Evolutionary conservation across 2,329 filamentous ascomycete species (phyloP).

Genomic region (Mycogone perniciosa): DNA sequence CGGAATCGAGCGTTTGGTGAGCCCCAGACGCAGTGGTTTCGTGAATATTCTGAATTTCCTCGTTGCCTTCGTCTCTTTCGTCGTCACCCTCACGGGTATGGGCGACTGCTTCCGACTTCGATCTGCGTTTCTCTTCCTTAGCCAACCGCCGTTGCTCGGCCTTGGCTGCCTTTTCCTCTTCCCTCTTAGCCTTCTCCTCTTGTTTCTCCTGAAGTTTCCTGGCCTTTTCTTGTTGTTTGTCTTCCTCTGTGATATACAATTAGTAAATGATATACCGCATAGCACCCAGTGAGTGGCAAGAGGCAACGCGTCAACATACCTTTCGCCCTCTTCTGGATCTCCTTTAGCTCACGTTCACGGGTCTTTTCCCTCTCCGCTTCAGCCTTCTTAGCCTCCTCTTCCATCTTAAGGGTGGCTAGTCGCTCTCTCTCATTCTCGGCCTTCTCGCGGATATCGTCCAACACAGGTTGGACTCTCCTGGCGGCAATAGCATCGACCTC

Average conservation of each 20-base stretch:
- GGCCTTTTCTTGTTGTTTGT: constrained; percentile 29
- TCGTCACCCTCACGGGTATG: constrained; percentile 13
- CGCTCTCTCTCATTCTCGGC: constrained; percentile 66
- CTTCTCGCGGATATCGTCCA: constrained; percentile 78
- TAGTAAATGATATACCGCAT: background rate
- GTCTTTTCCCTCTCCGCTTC: constrained; percentile 40
- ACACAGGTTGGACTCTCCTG: constrained; percentile 69
- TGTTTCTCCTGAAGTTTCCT: constrained; percentile 20
- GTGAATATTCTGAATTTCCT: background rate
- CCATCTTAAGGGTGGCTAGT: constrained; percentile 57
- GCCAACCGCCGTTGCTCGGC: constrained; percentile 46
- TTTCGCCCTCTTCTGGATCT: constrained; percentile 49
- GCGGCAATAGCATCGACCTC: constrained; percentile 76
- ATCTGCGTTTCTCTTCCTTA: constrained; percentile 49
- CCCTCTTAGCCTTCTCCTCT: constrained; percentile 37
- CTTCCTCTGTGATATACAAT: constrained; percentile 34
- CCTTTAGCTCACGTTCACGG: constrained; percentile 47
- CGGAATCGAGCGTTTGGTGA: background rate
- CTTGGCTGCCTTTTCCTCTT: constrained; percentile 46
- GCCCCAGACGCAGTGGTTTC: constrained; percentile 5
- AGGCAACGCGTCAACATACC: constrained; percentile 40
- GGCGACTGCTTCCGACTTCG: constrained; percentile 17
- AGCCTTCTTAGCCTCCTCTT: constrained; percentile 52
- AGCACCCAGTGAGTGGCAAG: background rate
- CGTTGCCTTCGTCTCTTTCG: background rate